Percentiles rank a stretch among this genome's conserved stretches.
Conservation (phyloP, 371 early-diverging fungal genomes). For the Nosema granulosis region DNA sequence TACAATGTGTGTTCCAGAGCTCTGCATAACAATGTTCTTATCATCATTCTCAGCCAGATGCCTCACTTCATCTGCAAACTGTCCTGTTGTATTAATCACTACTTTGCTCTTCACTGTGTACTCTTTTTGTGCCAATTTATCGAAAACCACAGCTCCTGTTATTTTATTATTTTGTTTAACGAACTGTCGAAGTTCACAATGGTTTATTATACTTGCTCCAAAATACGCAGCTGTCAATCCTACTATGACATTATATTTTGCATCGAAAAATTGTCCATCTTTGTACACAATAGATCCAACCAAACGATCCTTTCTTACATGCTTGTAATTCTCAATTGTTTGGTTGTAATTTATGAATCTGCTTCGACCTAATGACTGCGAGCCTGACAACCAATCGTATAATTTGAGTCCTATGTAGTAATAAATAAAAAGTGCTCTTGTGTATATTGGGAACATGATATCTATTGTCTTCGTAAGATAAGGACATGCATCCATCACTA, state of each 20-base stretch:
- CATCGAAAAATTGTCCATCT: conserved; percentile 95
- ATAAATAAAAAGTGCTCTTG: conserved; percentile 89
- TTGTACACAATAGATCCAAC: conserved; percentile 91
- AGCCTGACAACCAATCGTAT: conserved; percentile 86
- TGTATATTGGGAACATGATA: conserved; percentile 86
- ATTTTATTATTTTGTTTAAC: conserved; percentile 73
- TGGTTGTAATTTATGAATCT: conserved; percentile 78
- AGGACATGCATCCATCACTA: conserved; percentile 86
- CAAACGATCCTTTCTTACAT: conserved; percentile 79
- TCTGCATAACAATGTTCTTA: conserved; percentile 80
- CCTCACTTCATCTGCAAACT: conserved; percentile 73
- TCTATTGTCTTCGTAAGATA: conserved; percentile 84
- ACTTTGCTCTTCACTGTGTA: conserved; percentile 82
- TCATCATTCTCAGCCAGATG: conserved; percentile 74
- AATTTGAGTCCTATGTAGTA: conserved; percentile 89
- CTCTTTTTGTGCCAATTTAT: conserved; percentile 78
- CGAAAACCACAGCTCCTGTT: conserved; percentile 76
- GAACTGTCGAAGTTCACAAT: conserved; percentile 78
- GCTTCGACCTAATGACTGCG: conserved; percentile 75
- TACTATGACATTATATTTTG: conserved; percentile 89
- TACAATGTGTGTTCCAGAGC: conserved; percentile 89
- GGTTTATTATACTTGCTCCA: conserved; percentile 88
- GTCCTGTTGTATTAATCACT: conserved; percentile 86
- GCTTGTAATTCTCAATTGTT: conserved; percentile 85
- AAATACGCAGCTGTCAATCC: conserved; percentile 83